phyloP scores from a whole-genome alignment of 805 yeast genomes.

The Candida coleopterorum region DNA sequence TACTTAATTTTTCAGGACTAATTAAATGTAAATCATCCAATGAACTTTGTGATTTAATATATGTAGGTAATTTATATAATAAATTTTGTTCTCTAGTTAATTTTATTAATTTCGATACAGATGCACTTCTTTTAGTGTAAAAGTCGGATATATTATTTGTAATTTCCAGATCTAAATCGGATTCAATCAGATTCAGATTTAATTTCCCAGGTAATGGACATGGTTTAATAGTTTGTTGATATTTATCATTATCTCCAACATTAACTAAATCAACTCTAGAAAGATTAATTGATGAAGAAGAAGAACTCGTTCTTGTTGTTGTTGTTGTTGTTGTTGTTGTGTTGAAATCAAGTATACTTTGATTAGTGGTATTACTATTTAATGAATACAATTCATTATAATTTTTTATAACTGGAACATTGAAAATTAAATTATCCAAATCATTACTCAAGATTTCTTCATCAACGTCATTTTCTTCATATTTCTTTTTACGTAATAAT shows the following conservation, averaged over 20 bases:
- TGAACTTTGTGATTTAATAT: constrained; percentile 34
- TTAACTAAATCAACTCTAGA: constrained; percentile 24
- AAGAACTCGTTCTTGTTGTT: not conserved
- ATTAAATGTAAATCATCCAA: constrained; percentile 58
- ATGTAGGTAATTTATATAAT: constrained; percentile 34
- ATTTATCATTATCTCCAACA: constrained; percentile 16
- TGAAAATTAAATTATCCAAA: constrained; percentile 33
- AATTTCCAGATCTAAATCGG: constrained; percentile 29
- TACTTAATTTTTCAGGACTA: constrained; percentile 54
- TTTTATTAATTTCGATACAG: constrained; percentile 30
- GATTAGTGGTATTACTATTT: constrained; percentile 9
- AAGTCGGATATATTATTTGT: constrained; percentile 33
- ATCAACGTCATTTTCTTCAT: constrained; percentile 39
- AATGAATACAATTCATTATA: constrained; percentile 26
- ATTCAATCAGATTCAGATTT: constrained; percentile 13
- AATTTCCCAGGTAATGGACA: constrained; percentile 28
- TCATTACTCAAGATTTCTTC: constrained; percentile 36
- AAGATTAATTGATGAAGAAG: constrained; percentile 9
- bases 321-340: not conserved
- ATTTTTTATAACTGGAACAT: constrained; percentile 38
- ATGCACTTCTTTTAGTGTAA: constrained; percentile 31
- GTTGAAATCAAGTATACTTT: not conserved
- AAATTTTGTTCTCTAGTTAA: constrained; percentile 27
- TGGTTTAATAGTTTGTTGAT: constrained; percentile 16
- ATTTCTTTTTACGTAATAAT: constrained; percentile 32